Base-by-base conservation (phyloP, 2,329 filamentous ascomycete genomes). In the Teratosphaeria pseudoeucalypti region DNA sequence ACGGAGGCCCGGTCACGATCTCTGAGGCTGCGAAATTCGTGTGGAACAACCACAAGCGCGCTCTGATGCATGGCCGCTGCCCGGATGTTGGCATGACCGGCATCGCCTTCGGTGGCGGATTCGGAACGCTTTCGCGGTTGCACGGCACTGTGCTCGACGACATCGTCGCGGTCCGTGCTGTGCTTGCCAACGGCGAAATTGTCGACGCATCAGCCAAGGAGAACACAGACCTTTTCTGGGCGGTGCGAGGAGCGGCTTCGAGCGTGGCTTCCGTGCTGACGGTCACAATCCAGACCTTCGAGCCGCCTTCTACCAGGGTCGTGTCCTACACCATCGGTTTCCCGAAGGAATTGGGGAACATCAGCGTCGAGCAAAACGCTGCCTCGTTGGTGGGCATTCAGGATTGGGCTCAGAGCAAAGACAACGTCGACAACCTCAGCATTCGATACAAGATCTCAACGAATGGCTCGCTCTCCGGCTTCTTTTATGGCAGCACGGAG, bases 51-150 rank as follows among this genome's bases (percentile, higher is more conserved):
- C 72, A 82, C 64, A 77, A 77, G 0, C 76, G 86, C 2, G 83
- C 82, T 2, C 82, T 82, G 1, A 80, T 85, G 0, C 83, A 83
- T 84, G 84, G 2, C 85, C 83, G 0, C 82, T 86, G 10, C 81
- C 81, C 52, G 81, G 85, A 49, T 19, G 63, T 86, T 83, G 1
- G 84, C 84, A 6, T 80, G 86, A 6, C 83, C 81, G 2, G 84
- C 81, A 0, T 72, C 86, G 14, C 78, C 79, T 0, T 68, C 0
- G 84, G 64, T 5, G 66, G 66, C 5, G 66, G 65, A 3, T 67
- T 65, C 34, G 67, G 68, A 1, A 79, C 80, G 69, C 72, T 86
- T 14, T 79, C 76, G 29, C 79, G 81, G 0, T 72, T 74, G 34
- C 73, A 82, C 57, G 85, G 85, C 0, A 73, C 86, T 6, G 75